Percentiles rank a stretch among this genome's conserved stretches.
Evolutionary conservation across 371 early-diverging fungal genomes (phyloP).

Genomic region (Mortierella sp.): DNA sequence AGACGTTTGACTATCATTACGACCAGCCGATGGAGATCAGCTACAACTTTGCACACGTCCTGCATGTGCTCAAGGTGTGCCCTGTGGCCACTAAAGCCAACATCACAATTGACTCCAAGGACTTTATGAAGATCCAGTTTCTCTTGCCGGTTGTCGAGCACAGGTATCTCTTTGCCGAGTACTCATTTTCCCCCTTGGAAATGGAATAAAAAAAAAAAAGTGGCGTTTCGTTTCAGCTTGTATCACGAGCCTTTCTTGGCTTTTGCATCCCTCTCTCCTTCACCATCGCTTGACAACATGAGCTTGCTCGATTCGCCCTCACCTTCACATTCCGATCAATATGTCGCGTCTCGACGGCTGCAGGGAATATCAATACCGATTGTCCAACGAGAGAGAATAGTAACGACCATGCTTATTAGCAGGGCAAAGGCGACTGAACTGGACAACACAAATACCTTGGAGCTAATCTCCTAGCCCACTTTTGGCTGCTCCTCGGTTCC

Average conservation of each 20-base stretch:
- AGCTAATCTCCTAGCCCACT: no score
- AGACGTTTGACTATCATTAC: conserved; percentile 26
- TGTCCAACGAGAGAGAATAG: conserved; percentile 34
- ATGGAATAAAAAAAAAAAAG: conserved; percentile 14
- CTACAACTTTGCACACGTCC: conserved; percentile 45
- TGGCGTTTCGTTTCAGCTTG: no score
- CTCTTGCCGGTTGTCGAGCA: conserved; percentile 27
- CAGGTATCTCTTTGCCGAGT: conserved; percentile 36
- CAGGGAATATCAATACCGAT: conserved; percentile 1
- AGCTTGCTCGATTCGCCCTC: conserved; percentile 1
- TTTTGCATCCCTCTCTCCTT: background rate
- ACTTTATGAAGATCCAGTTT: conserved; percentile 46
- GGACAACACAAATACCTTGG: no score
- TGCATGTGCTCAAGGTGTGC: conserved; percentile 35
- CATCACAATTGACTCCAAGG: conserved; percentile 37
- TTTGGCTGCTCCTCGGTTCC: background rate
- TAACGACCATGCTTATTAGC: conserved; percentile 7
- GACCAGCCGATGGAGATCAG: conserved; percentile 27
- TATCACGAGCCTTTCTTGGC: no score
- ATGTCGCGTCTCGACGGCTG: background rate
- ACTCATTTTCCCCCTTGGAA: conserved; percentile 20
- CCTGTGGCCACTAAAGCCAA: conserved; percentile 24
- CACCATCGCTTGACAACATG: background rate
- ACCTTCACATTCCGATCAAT: background rate
- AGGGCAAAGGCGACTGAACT: no score